phyloP scores from a whole-genome alignment of 371 early-diverging fungal species.

The Apophysomyces sp. region DNA sequence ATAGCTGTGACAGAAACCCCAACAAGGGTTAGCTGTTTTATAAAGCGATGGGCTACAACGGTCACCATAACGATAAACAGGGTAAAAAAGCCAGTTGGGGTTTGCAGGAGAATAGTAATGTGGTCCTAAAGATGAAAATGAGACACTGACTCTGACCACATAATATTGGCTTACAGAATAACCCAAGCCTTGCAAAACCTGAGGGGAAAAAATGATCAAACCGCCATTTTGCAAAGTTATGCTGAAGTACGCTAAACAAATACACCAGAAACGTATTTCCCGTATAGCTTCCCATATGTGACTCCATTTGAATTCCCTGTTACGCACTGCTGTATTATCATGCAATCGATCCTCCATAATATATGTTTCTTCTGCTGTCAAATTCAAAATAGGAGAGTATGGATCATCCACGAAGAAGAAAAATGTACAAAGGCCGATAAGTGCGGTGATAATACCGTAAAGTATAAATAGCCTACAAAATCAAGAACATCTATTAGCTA shows the following conservation, averaged over 20 bases:
- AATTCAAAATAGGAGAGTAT: slow-evolving; percentile 13
- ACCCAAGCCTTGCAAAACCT: slow-evolving; percentile 30
- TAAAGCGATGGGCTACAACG: slow-evolving; percentile 24
- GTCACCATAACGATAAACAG: slow-evolving; percentile 9
- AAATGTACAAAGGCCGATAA: slow-evolving; percentile 26
- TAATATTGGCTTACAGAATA: slow-evolving; percentile 28
- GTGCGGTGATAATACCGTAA: slow-evolving; percentile 29
- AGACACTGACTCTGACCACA: not conserved
- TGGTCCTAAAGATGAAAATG: not conserved
- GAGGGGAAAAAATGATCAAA: slow-evolving; percentile 30
- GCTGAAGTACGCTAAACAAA: slow-evolving; percentile 15
- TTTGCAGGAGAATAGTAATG: slow-evolving; percentile 32
- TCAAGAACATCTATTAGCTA: not conserved
- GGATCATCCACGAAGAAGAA: slow-evolving; percentile 34
- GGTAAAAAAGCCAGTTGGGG: slow-evolving; percentile 21
- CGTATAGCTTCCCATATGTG: slow-evolving; percentile 32
- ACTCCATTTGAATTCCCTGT: slow-evolving; percentile 13
- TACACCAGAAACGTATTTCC: slow-evolving; percentile 32
- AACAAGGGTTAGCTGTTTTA: slow-evolving; percentile 14
- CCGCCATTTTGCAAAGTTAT: slow-evolving; percentile 35
- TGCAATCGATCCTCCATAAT: slow-evolving; percentile 34
- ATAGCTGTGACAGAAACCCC: slow-evolving; percentile 15
- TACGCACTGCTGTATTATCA: slow-evolving; percentile 36
- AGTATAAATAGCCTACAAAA: slow-evolving; percentile 41
- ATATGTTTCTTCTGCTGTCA: slow-evolving; percentile 30